Evolutionary conservation across 2,329 filamentous ascomycete genomes (phyloP).

Genomic region (Clarireedia homoeocarpa): DNA sequence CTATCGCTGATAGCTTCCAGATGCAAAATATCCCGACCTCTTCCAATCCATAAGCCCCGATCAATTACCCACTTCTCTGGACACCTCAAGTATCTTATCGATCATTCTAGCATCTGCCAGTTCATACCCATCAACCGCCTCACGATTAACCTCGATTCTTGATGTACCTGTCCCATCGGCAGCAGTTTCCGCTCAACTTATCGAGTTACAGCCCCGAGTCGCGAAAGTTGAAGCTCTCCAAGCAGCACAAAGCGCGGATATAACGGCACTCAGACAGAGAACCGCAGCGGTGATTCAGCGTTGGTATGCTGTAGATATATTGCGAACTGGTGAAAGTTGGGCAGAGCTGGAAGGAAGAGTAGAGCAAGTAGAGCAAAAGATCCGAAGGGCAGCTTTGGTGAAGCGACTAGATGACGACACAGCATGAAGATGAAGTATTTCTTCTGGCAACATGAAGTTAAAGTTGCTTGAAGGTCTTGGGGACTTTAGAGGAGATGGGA

Average conservation of each 20-base stretch:
- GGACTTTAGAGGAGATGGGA: neutral
- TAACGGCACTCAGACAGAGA: slow-evolving; percentile 24
- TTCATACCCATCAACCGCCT: slow-evolving; percentile 28
- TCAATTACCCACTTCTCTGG: slow-evolving; percentile 24
- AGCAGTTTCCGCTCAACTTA: slow-evolving; percentile 27
- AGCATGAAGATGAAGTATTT: slow-evolving; percentile 11
- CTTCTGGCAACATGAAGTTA: slow-evolving; percentile 16
- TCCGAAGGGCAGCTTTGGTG: slow-evolving; percentile 18
- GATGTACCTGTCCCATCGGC: slow-evolving; percentile 27
- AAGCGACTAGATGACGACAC: slow-evolving; percentile 18
- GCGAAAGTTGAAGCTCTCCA: slow-evolving; percentile 27
- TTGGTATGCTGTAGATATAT: slow-evolving; percentile 27
- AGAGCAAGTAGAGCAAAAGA: slow-evolving; percentile 23
- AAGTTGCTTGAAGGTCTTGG: neutral
- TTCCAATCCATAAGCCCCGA: slow-evolving; percentile 25
- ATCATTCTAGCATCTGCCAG: slow-evolving; percentile 29
- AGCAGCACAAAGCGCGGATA: slow-evolving; percentile 24
- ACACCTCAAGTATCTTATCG: slow-evolving; percentile 21
- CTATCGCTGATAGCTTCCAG: slow-evolving; percentile 16
- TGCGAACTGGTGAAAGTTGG: slow-evolving; percentile 28
- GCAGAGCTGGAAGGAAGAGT: slow-evolving; percentile 28
- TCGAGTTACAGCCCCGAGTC: slow-evolving; percentile 27
- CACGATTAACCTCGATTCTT: slow-evolving; percentile 27
- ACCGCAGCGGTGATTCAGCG: slow-evolving; percentile 26
- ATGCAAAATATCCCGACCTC: slow-evolving; percentile 28